phyloP scores from a whole-genome alignment of 2,329 filamentous ascomycete species.

The Thelonectria olida region DNA sequence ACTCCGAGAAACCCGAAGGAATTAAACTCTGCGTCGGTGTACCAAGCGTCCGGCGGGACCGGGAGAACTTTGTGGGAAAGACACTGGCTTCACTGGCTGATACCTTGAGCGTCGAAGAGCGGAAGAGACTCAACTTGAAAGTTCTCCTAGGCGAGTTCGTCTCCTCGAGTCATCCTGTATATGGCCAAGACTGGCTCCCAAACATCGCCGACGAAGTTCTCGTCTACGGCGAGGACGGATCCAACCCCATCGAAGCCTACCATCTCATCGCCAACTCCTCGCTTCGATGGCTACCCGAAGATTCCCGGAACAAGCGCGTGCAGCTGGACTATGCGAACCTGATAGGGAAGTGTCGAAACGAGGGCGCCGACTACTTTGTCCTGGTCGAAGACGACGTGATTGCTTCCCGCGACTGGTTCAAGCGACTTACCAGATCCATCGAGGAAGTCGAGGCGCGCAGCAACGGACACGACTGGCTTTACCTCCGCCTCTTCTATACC shows the following conservation, averaged over 20 bases:
- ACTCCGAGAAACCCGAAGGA: neutral
- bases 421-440: slow-evolving; percentile 31
- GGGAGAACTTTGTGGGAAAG: slow-evolving; percentile 36
- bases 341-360: slow-evolving; percentile 35
- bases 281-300: slow-evolving; percentile 17
- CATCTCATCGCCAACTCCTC: slow-evolving; percentile 20
- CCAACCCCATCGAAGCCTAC: slow-evolving; percentile 3
- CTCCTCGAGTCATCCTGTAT: slow-evolving; percentile 40
- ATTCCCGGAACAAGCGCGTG: slow-evolving; percentile 37
- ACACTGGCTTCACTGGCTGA: slow-evolving; percentile 43
- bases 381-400: slow-evolving; percentile 47
- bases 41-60: slow-evolving; percentile 39
- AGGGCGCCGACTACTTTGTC: slow-evolving; percentile 39
- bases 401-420: slow-evolving; percentile 44
- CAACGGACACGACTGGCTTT: slow-evolving; percentile 40
- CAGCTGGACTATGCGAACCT: slow-evolving; percentile 41
- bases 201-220: slow-evolving; percentile 42
- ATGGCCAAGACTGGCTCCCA: slow-evolving; percentile 41
- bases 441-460: slow-evolving; percentile 29
- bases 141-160: slow-evolving; percentile 42
- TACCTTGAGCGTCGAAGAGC: slow-evolving; percentile 38
- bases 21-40: slow-evolving; percentile 41
- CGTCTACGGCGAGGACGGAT: slow-evolving; percentile 32
- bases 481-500: slow-evolving; percentile 47
- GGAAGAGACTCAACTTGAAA: slow-evolving; percentile 38